phyloP scores from a whole-genome alignment of 176 grass and related monocot genomes.

The Elaeis guineensis region DNA sequence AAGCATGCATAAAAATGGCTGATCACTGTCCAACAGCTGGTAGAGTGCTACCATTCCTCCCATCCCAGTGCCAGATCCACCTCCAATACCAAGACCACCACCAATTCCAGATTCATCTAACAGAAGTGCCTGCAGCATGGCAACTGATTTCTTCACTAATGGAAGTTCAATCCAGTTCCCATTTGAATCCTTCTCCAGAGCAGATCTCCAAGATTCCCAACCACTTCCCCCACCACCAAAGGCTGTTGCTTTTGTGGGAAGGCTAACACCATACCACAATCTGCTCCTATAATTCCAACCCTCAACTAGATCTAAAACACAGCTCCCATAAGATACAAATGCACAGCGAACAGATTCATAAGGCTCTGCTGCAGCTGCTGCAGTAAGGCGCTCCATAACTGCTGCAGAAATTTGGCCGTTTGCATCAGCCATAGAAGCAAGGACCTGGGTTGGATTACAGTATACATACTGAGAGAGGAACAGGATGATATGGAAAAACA shows the following conservation, averaged over 20 bases:
- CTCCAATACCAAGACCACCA: slow-evolving; percentile 81
- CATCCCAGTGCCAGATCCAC: slow-evolving; percentile 94
- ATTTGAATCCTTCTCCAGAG: slow-evolving; percentile 70
- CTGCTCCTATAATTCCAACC: slow-evolving; percentile 95
- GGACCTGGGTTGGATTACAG: slow-evolving; percentile 55
- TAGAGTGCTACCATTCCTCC: slow-evolving; percentile 87
- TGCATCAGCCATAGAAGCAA: slow-evolving; percentile 92
- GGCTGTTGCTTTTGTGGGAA: slow-evolving; percentile 56
- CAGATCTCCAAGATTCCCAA: slow-evolving; percentile 64
- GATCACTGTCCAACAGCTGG: slow-evolving; percentile 93
- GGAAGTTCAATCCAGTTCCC: slow-evolving; percentile 88
- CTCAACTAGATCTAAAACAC: slow-evolving; percentile 67
- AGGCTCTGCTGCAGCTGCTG: slow-evolving; percentile 91
- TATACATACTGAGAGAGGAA: slow-evolving; percentile 26
- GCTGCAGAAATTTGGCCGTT: slow-evolving; percentile 95
- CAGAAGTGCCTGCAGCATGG: slow-evolving; percentile 85
- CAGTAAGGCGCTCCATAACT: slow-evolving; percentile 90
- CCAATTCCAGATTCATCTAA: slow-evolving; percentile 98
- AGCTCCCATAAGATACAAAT: slow-evolving; percentile 94
- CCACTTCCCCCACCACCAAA: slow-evolving; percentile 84
- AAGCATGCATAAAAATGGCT: slow-evolving; percentile 98
- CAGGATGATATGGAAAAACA: slow-evolving; percentile 15
- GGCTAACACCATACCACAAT: slow-evolving; percentile 87
- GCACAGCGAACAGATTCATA: slow-evolving; percentile 94
- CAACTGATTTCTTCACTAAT: slow-evolving; percentile 91